Percentiles rank a stretch among this genome's conserved stretches.
Evolutionary conservation across 805 yeast species (phyloP).

Genomic region (Lachancea dasiensis): DNA sequence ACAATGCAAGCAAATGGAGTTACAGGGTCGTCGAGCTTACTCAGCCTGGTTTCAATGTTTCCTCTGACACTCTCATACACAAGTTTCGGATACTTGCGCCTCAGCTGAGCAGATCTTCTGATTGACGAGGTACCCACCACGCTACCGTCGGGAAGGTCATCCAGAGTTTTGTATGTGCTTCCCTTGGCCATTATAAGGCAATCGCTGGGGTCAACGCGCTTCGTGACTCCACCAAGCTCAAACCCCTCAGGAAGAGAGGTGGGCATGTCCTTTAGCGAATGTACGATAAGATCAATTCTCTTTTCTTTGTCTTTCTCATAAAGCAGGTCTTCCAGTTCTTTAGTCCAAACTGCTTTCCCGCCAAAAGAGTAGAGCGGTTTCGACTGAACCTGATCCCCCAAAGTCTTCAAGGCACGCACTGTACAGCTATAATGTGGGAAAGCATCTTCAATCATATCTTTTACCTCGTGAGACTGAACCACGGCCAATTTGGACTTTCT

Average conservation of each 20-base stretch:
- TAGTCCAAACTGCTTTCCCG: slow-evolving; percentile 95
- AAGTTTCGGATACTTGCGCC: slow-evolving; percentile 70
- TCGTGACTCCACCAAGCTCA: slow-evolving; percentile 77
- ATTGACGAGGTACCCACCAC: slow-evolving; percentile 93
- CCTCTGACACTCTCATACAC: slow-evolving; percentile 85
- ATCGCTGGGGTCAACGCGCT: slow-evolving; percentile 90
- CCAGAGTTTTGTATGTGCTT: slow-evolving; percentile 56
- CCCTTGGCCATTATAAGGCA: slow-evolving; percentile 71
- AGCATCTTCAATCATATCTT: slow-evolving; percentile 46
- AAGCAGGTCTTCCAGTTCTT: slow-evolving; percentile 79
- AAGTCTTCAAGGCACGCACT: slow-evolving; percentile 71
- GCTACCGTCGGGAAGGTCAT: slow-evolving; percentile 77
- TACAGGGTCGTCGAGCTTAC: slow-evolving; percentile 69
- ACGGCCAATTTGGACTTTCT: slow-evolving; percentile 86
- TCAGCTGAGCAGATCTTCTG: slow-evolving; percentile 86
- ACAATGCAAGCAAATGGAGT: slow-evolving; percentile 67
- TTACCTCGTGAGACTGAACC: slow-evolving; percentile 73
- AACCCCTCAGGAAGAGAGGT: slow-evolving; percentile 86
- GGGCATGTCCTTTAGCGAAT: slow-evolving; percentile 90
- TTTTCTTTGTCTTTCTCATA: slow-evolving; percentile 57
- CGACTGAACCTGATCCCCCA: slow-evolving; percentile 84
- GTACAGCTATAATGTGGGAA: slow-evolving; percentile 69
- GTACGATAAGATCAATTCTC: slow-evolving; percentile 82
- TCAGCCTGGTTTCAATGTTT: slow-evolving; percentile 68
- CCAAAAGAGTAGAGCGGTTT: slow-evolving; percentile 92